Conservation (phyloP, 305 asterid genomes). For the Fraxinus ornus region DNA sequence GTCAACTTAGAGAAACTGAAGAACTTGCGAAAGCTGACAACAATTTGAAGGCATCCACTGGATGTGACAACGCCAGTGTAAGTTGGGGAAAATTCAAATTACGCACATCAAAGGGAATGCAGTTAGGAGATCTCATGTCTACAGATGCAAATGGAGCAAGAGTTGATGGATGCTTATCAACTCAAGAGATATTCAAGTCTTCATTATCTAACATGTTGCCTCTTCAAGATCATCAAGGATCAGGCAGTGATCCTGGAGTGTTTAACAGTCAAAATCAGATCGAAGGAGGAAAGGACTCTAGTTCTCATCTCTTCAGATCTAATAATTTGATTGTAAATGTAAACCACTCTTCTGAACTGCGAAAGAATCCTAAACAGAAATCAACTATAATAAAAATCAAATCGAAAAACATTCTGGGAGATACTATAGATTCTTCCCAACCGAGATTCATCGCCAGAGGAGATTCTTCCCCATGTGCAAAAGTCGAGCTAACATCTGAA, state of each 20-base stretch:
- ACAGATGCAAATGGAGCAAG: constrained; percentile 28
- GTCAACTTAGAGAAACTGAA: constrained; percentile 32
- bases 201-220: constrained; percentile 28
- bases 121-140: constrained; percentile 32
- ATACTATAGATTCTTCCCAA: constrained; percentile 29
- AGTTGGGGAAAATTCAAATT: constrained; percentile 47
- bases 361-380: constrained; percentile 45
- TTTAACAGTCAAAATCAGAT: constrained; percentile 27
- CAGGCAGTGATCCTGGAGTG: constrained; percentile 33
- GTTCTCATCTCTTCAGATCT: constrained; percentile 32
- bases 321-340: constrained; percentile 29
- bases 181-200: constrained; percentile 33
- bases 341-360: constrained; percentile 32
- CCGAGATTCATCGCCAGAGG: constrained; percentile 21
- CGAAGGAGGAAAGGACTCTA: constrained; percentile 32
- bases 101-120: constrained; percentile 41
- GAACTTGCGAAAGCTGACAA: constrained; percentile 31
- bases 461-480: constrained; percentile 28
- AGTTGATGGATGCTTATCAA: constrained; percentile 26
- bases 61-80: constrained; percentile 26
- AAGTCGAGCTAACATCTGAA: constrained; percentile 40
- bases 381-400: constrained; percentile 54
- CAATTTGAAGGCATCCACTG: constrained; percentile 28
- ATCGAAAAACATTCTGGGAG: constrained; percentile 41
- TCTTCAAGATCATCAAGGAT: constrained; percentile 29